phyloP scores from a whole-genome alignment of 306 rosid species.

The Psophocarpus tetragonolobus region DNA sequence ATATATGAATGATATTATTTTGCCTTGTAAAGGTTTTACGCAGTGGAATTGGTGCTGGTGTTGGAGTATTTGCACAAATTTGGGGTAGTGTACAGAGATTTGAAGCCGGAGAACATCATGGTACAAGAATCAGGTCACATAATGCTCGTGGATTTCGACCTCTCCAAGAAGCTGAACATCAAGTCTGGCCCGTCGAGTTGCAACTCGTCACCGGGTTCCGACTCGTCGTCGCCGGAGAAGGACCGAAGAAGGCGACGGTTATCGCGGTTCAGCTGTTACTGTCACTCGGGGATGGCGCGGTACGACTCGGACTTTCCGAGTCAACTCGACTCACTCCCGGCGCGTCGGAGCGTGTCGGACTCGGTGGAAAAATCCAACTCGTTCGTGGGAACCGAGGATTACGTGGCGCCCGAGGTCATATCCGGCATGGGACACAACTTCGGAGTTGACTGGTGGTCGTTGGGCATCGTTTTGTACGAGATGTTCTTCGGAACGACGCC shows the following conservation, averaged over 20 bases:
- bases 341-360: constrained; percentile 28
- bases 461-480: constrained; percentile 73
- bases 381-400: constrained; percentile 96
- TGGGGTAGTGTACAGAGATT: constrained; percentile 84
- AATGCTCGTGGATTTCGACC: constrained; percentile 93
- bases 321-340: not conserved
- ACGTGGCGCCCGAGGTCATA: constrained; percentile 87
- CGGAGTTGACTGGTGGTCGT: constrained; percentile 94
- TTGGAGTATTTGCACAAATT: constrained; percentile 79
- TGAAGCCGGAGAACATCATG: constrained; percentile 90
- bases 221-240: not conserved
- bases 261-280: constrained; percentile 38
- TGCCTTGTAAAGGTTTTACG: constrained; percentile 60
- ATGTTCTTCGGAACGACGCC: constrained; percentile 80
- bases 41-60: constrained; percentile 78
- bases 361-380: constrained; percentile 80
- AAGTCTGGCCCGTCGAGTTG: constrained; percentile 38
- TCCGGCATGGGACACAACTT: constrained; percentile 74
- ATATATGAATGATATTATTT: no score
- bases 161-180: constrained; percentile 62
- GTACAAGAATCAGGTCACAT: constrained; percentile 86
- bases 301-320: constrained; percentile 16
- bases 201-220: constrained; percentile 31
- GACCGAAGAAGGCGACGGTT: constrained; percentile 22
- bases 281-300: constrained; percentile 39